Evolutionary conservation across 1,284 basidiomycete genomes (phyloP).

Genomic region (Kwoniella shivajii): DNA sequence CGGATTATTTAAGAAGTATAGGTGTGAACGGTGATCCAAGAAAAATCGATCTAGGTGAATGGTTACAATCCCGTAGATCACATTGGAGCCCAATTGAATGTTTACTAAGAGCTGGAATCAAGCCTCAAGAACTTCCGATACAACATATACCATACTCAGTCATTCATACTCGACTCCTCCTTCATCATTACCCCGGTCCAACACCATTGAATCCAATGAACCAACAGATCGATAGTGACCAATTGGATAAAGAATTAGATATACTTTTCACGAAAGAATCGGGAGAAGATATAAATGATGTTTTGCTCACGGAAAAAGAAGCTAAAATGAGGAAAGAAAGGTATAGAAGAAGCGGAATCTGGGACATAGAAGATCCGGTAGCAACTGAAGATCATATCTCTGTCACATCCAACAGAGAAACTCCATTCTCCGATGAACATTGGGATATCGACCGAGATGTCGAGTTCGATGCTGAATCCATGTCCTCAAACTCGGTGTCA

Average conservation of each 20-base stretch:
- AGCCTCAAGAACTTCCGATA: conserved; percentile 32
- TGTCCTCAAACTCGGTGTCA: too few species aligned
- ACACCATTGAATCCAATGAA: neutral
- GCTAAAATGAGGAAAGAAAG: neutral
- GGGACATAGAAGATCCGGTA: neutral
- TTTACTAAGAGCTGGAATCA: conserved; percentile 35
- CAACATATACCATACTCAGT: conserved; percentile 37
- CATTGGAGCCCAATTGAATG: conserved; percentile 35
- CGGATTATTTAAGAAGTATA: conserved; percentile 27
- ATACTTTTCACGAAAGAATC: conserved; percentile 8
- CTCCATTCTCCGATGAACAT: neutral
- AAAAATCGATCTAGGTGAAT: conserved; percentile 26
- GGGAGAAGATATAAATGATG: neutral
- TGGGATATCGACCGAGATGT: too few species aligned
- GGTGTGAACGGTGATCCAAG: conserved; percentile 29
- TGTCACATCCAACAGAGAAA: neutral
- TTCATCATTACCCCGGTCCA: conserved; percentile 4
- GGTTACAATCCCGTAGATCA: conserved; percentile 16
- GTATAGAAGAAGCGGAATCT: neutral
- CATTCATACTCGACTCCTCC: conserved; percentile 7
- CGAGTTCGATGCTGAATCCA: too few species aligned
- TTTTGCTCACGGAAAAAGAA: conserved; percentile 7
- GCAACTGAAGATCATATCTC: neutral
- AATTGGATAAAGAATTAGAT: conserved; percentile 11
- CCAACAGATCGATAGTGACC: neutral